Evolutionary conservation across 768 basidiomycete species (phyloP).

Genomic region (Collybia sp.): DNA sequence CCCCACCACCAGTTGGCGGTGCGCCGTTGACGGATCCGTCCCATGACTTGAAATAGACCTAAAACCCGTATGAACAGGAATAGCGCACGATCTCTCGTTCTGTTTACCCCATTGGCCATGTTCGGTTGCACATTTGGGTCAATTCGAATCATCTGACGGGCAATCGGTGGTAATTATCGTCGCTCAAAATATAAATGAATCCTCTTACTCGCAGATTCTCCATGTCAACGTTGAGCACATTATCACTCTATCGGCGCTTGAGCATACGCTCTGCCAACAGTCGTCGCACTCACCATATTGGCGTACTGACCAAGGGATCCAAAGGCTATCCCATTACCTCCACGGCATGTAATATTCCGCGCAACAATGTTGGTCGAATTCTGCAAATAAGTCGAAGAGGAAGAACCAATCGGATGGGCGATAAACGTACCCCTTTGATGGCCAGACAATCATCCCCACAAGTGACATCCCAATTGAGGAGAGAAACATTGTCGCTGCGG

Average conservation of each 20-base stretch:
- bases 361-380: slow-evolving; percentile 51
- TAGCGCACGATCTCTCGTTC: background rate
- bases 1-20: slow-evolving; percentile 55
- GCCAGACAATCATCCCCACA: slow-evolving; percentile 62
- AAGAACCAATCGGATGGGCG: background rate
- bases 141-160: slow-evolving; percentile 38
- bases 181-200: background rate
- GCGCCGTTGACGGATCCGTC: slow-evolving; percentile 42
- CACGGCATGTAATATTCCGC: slow-evolving; percentile 46
- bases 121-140: slow-evolving; percentile 47
- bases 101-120: slow-evolving; percentile 45
- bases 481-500: slow-evolving; percentile 39
- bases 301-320: slow-evolving; percentile 57
- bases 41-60: slow-evolving; percentile 60
- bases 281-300: slow-evolving; percentile 31
- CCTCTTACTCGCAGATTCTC: slow-evolving; percentile 39
- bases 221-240: slow-evolving; percentile 45
- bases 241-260: slow-evolving; percentile 38
- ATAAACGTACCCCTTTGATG: slow-evolving; percentile 48
- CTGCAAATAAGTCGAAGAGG: slow-evolving; percentile 17
- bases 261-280: background rate
- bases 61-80: slow-evolving; percentile 1
- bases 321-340: slow-evolving; percentile 58
- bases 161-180: background rate
- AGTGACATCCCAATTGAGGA: slow-evolving; percentile 59